Evolutionary conservation across 2,329 filamentous ascomycete species (phyloP).

Genomic region (Waltergamsia citrina): DNA sequence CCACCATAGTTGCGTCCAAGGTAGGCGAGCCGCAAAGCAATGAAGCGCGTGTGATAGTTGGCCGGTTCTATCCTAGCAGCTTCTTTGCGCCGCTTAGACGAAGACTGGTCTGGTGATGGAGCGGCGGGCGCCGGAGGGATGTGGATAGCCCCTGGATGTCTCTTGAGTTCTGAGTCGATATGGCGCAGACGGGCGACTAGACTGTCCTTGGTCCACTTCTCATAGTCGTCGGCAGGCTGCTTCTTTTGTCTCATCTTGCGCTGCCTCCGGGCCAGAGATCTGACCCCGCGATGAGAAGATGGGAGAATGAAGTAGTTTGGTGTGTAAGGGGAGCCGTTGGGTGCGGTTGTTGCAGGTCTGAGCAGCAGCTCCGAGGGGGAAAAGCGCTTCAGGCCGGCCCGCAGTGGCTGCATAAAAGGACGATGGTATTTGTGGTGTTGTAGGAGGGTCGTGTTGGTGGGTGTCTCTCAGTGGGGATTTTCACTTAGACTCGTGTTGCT

Average conservation of each 20-base stretch:
- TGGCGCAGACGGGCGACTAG: constrained; percentile 59
- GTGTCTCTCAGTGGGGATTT: background rate
- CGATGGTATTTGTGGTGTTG: background rate
- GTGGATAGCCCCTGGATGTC: background rate
- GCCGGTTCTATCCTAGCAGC: constrained; percentile 52
- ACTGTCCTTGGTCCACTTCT: constrained; percentile 56
- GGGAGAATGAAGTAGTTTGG: background rate
- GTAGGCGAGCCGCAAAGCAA: constrained; percentile 92
- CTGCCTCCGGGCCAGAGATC: too few relatives aligned
- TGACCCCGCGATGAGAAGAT: too few relatives aligned
- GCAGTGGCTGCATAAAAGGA: background rate
- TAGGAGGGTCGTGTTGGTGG: background rate
- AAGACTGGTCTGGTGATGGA: too few relatives aligned
- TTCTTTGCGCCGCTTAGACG: constrained; percentile 26
- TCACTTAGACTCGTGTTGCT: background rate
- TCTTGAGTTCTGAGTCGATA: constrained; percentile 53
- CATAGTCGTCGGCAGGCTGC: constrained; percentile 36
- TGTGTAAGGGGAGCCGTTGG: background rate
- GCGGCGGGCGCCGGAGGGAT: background rate
- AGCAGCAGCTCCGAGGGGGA: background rate
- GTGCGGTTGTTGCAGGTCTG: background rate
- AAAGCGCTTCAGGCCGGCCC: constrained; percentile 1
- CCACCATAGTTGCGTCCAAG: constrained; percentile 86
- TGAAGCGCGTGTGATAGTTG: constrained; percentile 72
- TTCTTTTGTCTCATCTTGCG: too few relatives aligned